Evolutionary conservation across 495 filamentous ascomycete species (phyloP).

Genomic region (Chaetomium tenue): DNA sequence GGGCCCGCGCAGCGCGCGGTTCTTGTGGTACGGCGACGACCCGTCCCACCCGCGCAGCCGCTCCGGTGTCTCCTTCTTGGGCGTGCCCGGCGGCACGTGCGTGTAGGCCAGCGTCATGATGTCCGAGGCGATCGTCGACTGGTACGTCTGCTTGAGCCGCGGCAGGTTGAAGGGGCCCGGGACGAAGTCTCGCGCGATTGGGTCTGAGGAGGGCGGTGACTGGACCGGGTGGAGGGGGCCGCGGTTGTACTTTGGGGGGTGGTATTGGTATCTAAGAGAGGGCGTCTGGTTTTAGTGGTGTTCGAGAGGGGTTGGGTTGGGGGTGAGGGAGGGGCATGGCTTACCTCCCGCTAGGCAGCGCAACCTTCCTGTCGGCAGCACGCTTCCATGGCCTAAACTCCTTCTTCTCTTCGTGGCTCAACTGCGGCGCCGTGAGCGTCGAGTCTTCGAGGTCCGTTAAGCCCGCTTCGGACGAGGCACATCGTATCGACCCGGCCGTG

Average conservation of each 20-base stretch:
- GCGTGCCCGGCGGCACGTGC: slow-evolving; percentile 72
- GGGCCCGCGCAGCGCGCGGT: slow-evolving; percentile 78
- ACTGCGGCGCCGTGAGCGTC: slow-evolving; percentile 35
- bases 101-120: slow-evolving; percentile 84
- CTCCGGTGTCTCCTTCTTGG: slow-evolving; percentile 57
- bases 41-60: slow-evolving; percentile 86
- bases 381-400: slow-evolving; percentile 45
- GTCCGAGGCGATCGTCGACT: slow-evolving; percentile 82
- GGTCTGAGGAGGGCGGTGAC: slow-evolving; percentile 76
- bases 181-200: slow-evolving; percentile 81
- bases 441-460: slow-evolving; percentile 44
- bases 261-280: slow-evolving; percentile 76
- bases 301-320: not conserved
- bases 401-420: slow-evolving; percentile 36
- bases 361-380: slow-evolving; percentile 41
- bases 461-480: slow-evolving; percentile 39
- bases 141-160: slow-evolving; percentile 84
- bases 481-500: slow-evolving; percentile 33
- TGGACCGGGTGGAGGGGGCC: slow-evolving; percentile 91
- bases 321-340: not conserved
- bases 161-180: slow-evolving; percentile 91
- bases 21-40: slow-evolving; percentile 88
- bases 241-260: slow-evolving; percentile 87
- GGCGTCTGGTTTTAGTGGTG: not conserved
- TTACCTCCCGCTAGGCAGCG: slow-evolving; percentile 43